A percentile compares a stretch with the other conserved stretches of the same genome.
phyloP scores from a whole-genome alignment of 352 stramenopile species.

The Globisporangium cylindrosporum region DNA sequence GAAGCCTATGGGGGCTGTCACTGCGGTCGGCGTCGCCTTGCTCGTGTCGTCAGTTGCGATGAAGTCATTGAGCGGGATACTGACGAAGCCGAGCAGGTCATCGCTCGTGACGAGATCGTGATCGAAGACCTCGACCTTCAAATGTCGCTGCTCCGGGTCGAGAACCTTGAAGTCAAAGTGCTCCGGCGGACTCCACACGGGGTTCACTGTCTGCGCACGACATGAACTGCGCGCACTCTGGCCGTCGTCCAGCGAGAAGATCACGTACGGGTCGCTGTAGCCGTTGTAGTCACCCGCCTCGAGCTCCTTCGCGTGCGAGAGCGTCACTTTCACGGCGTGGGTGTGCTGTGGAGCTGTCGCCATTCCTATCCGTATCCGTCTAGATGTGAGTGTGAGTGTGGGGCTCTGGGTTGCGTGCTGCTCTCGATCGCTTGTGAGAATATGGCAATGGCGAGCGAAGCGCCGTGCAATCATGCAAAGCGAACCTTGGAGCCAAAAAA shows the following conservation, averaged over 20 bases:
- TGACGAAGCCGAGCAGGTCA: slow-evolving; percentile 23
- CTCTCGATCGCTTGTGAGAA: not conserved
- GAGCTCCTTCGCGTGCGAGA: slow-evolving; percentile 30
- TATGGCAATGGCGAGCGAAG: not conserved
- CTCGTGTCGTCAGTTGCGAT: not conserved
- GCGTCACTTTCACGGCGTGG: slow-evolving; percentile 24
- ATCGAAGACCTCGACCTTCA: slow-evolving; percentile 31
- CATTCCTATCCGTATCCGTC: not conserved
- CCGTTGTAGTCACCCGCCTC: slow-evolving; percentile 26
- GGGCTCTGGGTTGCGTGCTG: not conserved
- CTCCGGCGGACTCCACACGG: slow-evolving; percentile 29
- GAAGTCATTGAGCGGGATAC: slow-evolving; percentile 27
- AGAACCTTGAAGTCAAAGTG: slow-evolving; percentile 37
- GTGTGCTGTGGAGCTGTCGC: not conserved
- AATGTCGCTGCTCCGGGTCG: slow-evolving; percentile 10
- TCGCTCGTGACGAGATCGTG: slow-evolving; percentile 27
- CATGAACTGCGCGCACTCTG: slow-evolving; percentile 27
- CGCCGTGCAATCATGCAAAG: not conserved
- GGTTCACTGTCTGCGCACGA: slow-evolving; percentile 21
- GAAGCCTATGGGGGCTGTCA: slow-evolving; percentile 8
- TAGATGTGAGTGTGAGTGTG: no score
- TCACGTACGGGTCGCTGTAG: slow-evolving; percentile 38
- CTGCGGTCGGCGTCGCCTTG: not conserved
- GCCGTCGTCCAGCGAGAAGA: slow-evolving; percentile 19
- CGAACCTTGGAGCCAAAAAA: not conserved